These are phyloP conservation scores for Septoria petroselini DNA, from an alignment of 2,329 filamentous ascomycete genomes.

Conservation along the genomic window DNA sequence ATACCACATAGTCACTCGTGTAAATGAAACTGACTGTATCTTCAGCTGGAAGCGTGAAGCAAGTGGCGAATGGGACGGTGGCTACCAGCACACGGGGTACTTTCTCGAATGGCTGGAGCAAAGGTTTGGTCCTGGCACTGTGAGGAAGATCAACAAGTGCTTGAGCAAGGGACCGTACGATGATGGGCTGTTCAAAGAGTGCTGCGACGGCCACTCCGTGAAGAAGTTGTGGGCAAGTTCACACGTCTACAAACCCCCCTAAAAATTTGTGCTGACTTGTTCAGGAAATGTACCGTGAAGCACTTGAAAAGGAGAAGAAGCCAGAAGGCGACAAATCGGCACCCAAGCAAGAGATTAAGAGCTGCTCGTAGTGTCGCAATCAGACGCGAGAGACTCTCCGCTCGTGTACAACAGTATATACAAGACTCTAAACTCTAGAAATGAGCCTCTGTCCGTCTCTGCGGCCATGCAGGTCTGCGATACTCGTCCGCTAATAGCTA, in stretches of 20 bases:
- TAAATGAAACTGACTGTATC: no score
- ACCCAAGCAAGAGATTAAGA: slow-evolving; percentile 15
- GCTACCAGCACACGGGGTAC: slow-evolving; percentile 88
- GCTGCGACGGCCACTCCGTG: slow-evolving; percentile 55
- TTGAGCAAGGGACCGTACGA: slow-evolving; percentile 63
- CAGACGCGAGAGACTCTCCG: no score
- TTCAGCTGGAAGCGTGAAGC: slow-evolving; percentile 66
- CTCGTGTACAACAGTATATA: no score
- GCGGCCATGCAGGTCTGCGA: no score
- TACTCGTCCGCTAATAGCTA: no score
- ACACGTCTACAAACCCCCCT: no score
- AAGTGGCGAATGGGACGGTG: slow-evolving; percentile 72
- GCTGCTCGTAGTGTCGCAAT: neutral
- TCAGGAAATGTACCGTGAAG: slow-evolving; percentile 63
- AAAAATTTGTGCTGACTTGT: no score
- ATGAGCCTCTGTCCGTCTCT: no score
- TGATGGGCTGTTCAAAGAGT: slow-evolving; percentile 46
- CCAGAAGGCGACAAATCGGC: slow-evolving; percentile 20
- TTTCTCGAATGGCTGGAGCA: slow-evolving; percentile 83
- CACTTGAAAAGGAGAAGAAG: slow-evolving; percentile 41
- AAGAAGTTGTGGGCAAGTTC: slow-evolving; percentile 72
- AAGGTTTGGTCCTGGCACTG: slow-evolving; percentile 52
- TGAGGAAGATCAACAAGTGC: slow-evolving; percentile 62
- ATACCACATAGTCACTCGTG: no score
- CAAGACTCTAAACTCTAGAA: no score